phyloP scores from a whole-genome alignment of 23 red algal genomes.

The Gracilaria caudata region DNA sequence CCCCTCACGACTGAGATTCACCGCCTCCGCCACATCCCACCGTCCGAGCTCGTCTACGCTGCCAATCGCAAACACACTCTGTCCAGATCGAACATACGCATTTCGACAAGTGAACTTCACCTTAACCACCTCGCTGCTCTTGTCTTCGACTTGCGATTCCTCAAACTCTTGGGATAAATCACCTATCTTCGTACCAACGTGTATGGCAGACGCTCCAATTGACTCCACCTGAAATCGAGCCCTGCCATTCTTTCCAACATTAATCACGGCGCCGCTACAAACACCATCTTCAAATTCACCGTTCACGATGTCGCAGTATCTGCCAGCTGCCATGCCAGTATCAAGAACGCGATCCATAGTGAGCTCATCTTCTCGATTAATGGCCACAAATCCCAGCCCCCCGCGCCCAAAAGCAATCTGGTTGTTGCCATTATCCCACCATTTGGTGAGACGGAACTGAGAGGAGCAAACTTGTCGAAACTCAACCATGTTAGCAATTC shows the following conservation, averaged over 20 bases:
- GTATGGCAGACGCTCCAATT: constrained; percentile 13
- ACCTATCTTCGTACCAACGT: background rate
- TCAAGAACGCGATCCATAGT: background rate
- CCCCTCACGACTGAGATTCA: background rate
- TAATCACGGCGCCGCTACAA: background rate
- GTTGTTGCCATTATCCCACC: constrained; percentile 23
- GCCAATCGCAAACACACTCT: constrained; percentile 6
- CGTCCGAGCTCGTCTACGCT: background rate
- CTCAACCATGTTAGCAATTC: constrained; percentile 18
- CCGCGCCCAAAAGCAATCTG: constrained; percentile 20
- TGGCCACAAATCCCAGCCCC: background rate
- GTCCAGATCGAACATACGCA: background rate
- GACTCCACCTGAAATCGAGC: background rate
- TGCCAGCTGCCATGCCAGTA: background rate
- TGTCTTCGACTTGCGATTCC: background rate
- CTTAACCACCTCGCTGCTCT: background rate
- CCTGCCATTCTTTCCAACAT: constrained; percentile 6
- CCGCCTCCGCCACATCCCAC: background rate
- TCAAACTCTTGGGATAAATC: background rate
- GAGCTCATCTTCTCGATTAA: background rate
- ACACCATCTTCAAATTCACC: constrained; percentile 4
- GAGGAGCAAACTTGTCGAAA: background rate
- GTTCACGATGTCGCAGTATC: constrained; percentile 26
- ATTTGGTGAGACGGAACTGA: background rate
- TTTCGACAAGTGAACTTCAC: background rate